Evolutionary conservation across 108 stramenopile genomes (phyloP).

Genomic region (Skeletonema costatum): DNA sequence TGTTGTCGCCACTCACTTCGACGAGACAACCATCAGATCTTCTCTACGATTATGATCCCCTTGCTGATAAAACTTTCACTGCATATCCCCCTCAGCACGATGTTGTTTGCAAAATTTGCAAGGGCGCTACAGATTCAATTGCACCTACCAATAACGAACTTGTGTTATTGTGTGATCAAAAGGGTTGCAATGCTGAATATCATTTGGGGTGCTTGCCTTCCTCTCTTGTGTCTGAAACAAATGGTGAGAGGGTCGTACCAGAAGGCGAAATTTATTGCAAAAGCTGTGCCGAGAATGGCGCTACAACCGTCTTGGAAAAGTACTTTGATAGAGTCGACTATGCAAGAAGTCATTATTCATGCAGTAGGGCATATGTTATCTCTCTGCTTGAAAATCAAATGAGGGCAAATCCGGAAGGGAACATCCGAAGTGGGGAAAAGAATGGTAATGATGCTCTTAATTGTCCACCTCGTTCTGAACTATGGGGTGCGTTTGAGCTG

Average conservation of each 20-base stretch:
- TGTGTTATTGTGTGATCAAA: conserved; percentile 46
- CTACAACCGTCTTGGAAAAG: conserved; percentile 45
- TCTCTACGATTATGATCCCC: not conserved
- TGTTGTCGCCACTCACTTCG: not conserved
- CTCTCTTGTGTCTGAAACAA: not conserved
- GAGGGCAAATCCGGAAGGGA: conserved; percentile 38
- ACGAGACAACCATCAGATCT: not conserved
- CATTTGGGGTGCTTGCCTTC: conserved; percentile 59
- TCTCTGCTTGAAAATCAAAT: conserved; percentile 45
- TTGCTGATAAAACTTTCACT: not conserved
- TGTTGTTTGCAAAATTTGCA: conserved; percentile 24
- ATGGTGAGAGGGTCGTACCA: conserved; percentile 39
- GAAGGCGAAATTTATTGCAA: conserved; percentile 62
- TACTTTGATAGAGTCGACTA: conserved; percentile 57
- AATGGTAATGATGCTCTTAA: conserved; percentile 9
- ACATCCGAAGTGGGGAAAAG: conserved; percentile 5
- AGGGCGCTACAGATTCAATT: conserved; percentile 24
- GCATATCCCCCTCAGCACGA: not conserved
- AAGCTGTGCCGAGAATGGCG: conserved; percentile 53
- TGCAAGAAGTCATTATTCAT: conserved; percentile 24
- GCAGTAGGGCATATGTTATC: conserved; percentile 46
- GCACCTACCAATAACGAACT: conserved; percentile 35
- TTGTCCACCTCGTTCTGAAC: conserved; percentile 47
- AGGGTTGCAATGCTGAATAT: conserved; percentile 59
- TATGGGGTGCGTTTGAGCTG: conserved; percentile 40